These are phyloP conservation scores for Dendrothele bispora DNA, from an alignment of 768 basidiomycete species.

Conservation along the genomic window DNA sequence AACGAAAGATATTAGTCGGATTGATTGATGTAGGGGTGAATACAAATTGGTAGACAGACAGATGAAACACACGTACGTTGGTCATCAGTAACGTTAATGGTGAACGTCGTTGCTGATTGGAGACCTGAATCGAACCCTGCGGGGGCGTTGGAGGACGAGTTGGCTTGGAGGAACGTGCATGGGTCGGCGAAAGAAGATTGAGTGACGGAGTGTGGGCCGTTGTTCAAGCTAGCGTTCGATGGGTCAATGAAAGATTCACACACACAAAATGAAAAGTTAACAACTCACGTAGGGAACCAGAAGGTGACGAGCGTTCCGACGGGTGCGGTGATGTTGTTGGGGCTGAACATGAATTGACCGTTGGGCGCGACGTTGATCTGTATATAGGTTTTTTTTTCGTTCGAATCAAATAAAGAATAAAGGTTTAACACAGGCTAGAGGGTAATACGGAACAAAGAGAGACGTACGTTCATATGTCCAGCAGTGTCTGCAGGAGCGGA, in stretches of 20 bases:
- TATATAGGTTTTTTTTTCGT: too few relatives aligned
- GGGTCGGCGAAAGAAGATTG: constrained; percentile 55
- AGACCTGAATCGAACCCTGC: constrained; percentile 60
- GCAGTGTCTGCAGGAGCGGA: constrained; percentile 38
- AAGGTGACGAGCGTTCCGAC: constrained; percentile 55
- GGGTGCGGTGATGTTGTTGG: constrained; percentile 44
- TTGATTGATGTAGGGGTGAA: not conserved
- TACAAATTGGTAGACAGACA: not conserved
- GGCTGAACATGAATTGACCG: constrained; percentile 40
- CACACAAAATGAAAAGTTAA: not conserved
- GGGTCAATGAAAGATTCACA: constrained; percentile 20
- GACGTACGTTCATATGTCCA: constrained; percentile 36
- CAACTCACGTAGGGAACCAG: constrained; percentile 46
- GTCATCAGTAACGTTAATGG: constrained; percentile 47
- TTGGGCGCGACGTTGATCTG: constrained; percentile 47
- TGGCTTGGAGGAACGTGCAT: constrained; percentile 47
- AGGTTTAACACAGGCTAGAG: constrained; percentile 4
- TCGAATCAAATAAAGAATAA: not conserved
- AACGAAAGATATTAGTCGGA: constrained; percentile 2
- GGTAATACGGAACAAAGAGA: not conserved
- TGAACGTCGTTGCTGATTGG: constrained; percentile 35
- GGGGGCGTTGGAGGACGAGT: constrained; percentile 25
- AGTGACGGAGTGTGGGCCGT: constrained; percentile 52
- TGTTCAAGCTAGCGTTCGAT: too few relatives aligned
- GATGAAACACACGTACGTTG: constrained; percentile 36